Evolutionary conservation across 202 grass and related monocot species (phyloP).

Genomic region (Carex sylvatica): DNA sequence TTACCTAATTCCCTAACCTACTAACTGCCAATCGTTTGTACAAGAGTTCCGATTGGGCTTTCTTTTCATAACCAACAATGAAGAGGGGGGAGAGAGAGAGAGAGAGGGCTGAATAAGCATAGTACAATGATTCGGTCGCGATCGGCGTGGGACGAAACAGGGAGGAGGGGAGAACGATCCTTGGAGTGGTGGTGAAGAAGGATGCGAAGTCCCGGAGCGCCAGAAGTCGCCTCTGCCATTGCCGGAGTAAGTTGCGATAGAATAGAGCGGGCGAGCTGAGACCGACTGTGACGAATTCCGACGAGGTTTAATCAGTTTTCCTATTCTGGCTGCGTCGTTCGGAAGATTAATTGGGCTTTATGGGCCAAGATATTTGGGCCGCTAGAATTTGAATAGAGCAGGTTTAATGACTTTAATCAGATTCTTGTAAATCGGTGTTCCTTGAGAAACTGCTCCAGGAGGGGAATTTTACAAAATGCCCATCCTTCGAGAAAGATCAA

Average conservation of each 20-base stretch:
- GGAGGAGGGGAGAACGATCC: slow-evolving; percentile 21
- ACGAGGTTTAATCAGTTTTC: no score
- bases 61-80: background rate
- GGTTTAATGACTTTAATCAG: background rate
- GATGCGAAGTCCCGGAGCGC: slow-evolving; percentile 61
- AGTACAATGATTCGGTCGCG: slow-evolving; percentile 72
- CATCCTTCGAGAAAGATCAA: no score
- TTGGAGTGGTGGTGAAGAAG: slow-evolving; percentile 52
- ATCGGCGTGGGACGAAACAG: slow-evolving; percentile 68
- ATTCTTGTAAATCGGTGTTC: background rate
- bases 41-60: background rate
- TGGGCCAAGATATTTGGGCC: background rate
- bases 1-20: background rate
- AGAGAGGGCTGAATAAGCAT: slow-evolving; percentile 20
- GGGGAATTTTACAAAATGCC: no score
- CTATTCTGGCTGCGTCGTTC: background rate
- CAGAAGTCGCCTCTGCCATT: slow-evolving; percentile 55
- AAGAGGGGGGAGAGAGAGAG: background rate
- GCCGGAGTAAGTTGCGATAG: background rate
- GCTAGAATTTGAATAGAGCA: background rate
- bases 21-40: background rate
- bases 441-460: background rate
- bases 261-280: background rate
- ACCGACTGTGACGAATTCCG: background rate
- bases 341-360: background rate